Conservation (phyloP, 2,329 filamentous ascomycete species). For the Colletotrichum kahawae region DNA sequence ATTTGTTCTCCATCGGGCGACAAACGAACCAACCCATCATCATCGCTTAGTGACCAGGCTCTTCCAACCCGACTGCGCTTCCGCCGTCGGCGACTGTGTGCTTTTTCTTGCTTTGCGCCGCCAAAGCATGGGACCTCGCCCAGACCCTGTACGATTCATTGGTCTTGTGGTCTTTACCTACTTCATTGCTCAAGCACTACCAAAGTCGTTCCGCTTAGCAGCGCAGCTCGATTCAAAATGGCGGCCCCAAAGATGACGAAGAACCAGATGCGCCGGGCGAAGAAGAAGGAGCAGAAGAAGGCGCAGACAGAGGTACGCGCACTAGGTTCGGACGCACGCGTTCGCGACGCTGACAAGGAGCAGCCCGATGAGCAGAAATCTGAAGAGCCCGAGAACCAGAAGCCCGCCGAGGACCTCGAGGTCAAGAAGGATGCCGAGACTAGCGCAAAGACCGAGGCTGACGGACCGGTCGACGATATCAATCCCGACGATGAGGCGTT, state of each 20-base stretch:
- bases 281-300: slow-evolving; percentile 92
- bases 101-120: neutral
- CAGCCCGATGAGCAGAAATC: slow-evolving; percentile 31
- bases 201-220: slow-evolving; percentile 16
- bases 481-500: slow-evolving; percentile 78
- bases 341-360: neutral
- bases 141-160: slow-evolving; percentile 42
- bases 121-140: slow-evolving; percentile 18
- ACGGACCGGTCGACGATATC: slow-evolving; percentile 66
- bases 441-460: slow-evolving; percentile 40
- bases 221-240: slow-evolving; percentile 50
- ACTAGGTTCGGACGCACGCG: too few relatives aligned
- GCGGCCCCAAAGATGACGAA: slow-evolving; percentile 80
- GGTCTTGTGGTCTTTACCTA: slow-evolving; percentile 39
- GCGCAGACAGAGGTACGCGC: slow-evolving; percentile 57
- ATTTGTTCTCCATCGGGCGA: neutral
- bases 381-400: slow-evolving; percentile 26
- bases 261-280: slow-evolving; percentile 90
- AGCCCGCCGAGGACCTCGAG: slow-evolving; percentile 41
- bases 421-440: slow-evolving; percentile 44
- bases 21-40: neutral
- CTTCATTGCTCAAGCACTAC: slow-evolving; percentile 35
- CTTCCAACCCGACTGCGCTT: neutral
- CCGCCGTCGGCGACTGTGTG: neutral
- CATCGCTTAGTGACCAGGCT: neutral